phyloP scores from a whole-genome alignment of 768 basidiomycete genomes.

The Serpula lacrymans region DNA sequence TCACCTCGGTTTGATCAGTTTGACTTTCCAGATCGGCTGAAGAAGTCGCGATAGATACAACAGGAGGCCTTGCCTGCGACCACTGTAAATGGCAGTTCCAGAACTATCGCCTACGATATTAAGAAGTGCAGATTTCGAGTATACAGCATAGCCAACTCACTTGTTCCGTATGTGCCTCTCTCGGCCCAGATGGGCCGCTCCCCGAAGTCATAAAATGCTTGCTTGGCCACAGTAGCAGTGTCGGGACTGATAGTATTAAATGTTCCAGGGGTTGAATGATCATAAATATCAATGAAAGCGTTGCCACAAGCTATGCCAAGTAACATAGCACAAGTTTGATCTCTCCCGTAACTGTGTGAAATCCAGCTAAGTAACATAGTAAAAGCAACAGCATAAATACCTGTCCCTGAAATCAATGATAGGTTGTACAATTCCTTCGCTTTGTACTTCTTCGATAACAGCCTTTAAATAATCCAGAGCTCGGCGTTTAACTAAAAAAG shows the following conservation, averaged over 20 bases:
- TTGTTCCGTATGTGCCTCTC: conserved; percentile 70
- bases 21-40: conserved; percentile 83
- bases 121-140: conserved; percentile 2
- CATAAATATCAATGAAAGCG: conserved; percentile 65
- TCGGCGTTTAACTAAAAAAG: conserved; percentile 75
- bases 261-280: conserved; percentile 40
- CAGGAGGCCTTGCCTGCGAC: conserved; percentile 84
- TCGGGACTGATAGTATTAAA: conserved; percentile 57
- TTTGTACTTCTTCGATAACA: conserved; percentile 78
- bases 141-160: conserved; percentile 33
- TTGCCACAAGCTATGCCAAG: conserved; percentile 84
- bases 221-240: conserved; percentile 69
- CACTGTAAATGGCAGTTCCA: conserved; percentile 78
- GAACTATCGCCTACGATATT: conserved; percentile 52
- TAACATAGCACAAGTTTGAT: conserved; percentile 91
- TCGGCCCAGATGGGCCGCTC: conserved; percentile 83
- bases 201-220: conserved; percentile 83
- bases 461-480: conserved; percentile 82
- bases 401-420: conserved; percentile 81
- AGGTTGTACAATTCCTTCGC: conserved; percentile 72
- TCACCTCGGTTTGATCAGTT: conserved; percentile 65
- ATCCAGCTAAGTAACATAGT: background rate
- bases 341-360: conserved; percentile 73
- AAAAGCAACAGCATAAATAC: conserved; percentile 35
- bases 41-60: conserved; percentile 84